Base-by-base conservation (phyloP, 129 eudicot genomes). In the Saussurea involucrata region DNA sequence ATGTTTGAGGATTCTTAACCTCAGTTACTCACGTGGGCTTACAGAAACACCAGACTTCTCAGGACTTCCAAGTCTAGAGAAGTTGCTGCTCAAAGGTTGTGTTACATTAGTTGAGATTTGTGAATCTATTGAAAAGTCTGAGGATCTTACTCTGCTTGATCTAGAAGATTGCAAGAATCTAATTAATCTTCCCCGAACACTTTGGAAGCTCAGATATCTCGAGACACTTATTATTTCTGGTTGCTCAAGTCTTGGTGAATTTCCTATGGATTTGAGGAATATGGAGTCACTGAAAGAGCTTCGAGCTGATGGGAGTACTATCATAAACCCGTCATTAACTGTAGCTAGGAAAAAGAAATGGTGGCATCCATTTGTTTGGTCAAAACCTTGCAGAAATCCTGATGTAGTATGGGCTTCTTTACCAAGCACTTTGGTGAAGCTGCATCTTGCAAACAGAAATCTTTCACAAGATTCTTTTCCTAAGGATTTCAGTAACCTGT, bases 401-500 rank as follows among this genome's bases (percentile, higher is more conserved):
- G 34, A 40, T 21, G 4, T 37, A 11, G 12, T 11, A 5, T 40
- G 71, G 76, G 33, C 31, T 60, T 42, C 71, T 61, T 79, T 79
- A 42, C 83, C 83, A 11, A 13, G 46, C 53, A 42, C 65, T 10
- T 27, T 79, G 34, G 72, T 11, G 18, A n/a, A 42, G 6, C 24
- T 79, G 21, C 53, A 49, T 63, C 77, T 79, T 61, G 11, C 60
- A 10, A 31, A 44, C 24, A 71, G 83, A n/a, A 63, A 71, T 29
- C 66, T 79, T 3, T 61, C 72, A 1, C 58, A 71, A 36, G 83
- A 79, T 37, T 28, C 58, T 15, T 18, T 79, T 32, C 72, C 83
- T 0, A 13, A 17, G 6, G 37, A 28, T 63, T 63, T 79, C n/a
- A 40, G 69, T 40, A 42, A 44, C 72, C 18, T 70, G 12, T 61